Conservation (phyloP, 805 yeast species). For the Kodamaea laetipori region DNA sequence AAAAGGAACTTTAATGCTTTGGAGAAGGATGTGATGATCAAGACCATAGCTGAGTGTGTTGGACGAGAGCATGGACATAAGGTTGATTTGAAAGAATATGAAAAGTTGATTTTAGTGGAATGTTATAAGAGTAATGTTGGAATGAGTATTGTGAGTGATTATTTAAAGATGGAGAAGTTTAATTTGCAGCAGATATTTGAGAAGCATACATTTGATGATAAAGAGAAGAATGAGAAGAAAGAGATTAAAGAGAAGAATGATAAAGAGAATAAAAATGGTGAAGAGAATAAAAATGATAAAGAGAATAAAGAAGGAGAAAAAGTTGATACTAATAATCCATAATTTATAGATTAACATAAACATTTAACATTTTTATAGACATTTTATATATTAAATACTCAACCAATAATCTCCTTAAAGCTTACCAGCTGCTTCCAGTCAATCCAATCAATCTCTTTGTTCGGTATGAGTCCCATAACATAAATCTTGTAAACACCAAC, state of each 20-base stretch:
- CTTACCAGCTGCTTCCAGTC: slow-evolving; percentile 64
- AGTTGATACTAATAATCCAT: neutral
- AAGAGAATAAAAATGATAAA: neutral
- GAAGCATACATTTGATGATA: slow-evolving; percentile 28
- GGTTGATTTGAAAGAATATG: slow-evolving; percentile 80
- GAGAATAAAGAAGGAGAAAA: neutral
- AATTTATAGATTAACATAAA: neutral
- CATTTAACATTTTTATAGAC: too few species aligned
- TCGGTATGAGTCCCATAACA: slow-evolving; percentile 89
- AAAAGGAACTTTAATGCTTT: slow-evolving; percentile 77
- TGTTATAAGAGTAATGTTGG: slow-evolving; percentile 90
- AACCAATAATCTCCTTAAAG: slow-evolving; percentile 5
- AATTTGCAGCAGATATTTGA: slow-evolving; percentile 83
- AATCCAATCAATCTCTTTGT: slow-evolving; percentile 86
- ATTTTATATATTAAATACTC: neutral
- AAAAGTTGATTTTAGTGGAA: slow-evolving; percentile 78
- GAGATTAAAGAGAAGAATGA: neutral
- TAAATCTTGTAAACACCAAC: slow-evolving; percentile 86
- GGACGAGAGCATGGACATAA: slow-evolving; percentile 70
- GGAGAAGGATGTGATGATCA: slow-evolving; percentile 72
- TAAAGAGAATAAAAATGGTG: neutral
- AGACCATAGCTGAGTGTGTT: slow-evolving; percentile 67
- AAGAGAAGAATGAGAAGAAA: slow-evolving; percentile 7
- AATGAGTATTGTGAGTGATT: slow-evolving; percentile 75
- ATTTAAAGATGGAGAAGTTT: slow-evolving; percentile 61